Evolutionary conservation across 1,284 basidiomycete species (phyloP).

Genomic region (Flammula alnicola): DNA sequence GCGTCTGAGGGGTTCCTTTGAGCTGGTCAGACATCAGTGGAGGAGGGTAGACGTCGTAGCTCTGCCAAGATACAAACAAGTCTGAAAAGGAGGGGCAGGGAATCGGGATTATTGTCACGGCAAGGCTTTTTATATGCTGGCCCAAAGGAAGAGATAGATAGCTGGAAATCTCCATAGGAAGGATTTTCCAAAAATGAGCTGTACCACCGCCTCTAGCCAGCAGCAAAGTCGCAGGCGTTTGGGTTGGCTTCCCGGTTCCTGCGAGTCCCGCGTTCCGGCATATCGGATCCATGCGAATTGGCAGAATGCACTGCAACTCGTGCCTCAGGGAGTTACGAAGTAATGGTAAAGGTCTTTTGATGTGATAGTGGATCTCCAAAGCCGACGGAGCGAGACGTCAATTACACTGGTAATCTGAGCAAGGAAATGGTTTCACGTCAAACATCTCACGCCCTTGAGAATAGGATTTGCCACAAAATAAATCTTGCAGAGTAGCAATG

Average conservation of each 20-base stretch:
- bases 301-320: slow-evolving; percentile 21
- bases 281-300: slow-evolving; percentile 30
- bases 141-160: slow-evolving; percentile 21
- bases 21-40: slow-evolving; percentile 41
- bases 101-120: slow-evolving; percentile 21
- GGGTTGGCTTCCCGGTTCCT: slow-evolving; percentile 30
- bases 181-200: slow-evolving; percentile 28
- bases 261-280: slow-evolving; percentile 32
- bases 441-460: slow-evolving; percentile 24
- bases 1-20: slow-evolving; percentile 42
- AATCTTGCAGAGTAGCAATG: slow-evolving; percentile 4
- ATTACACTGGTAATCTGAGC: slow-evolving; percentile 15
- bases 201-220: slow-evolving; percentile 29
- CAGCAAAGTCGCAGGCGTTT: slow-evolving; percentile 31
- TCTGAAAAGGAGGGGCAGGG: slow-evolving; percentile 27
- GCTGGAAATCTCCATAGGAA: slow-evolving; percentile 26
- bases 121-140: slow-evolving; percentile 23
- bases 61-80: slow-evolving; percentile 20
- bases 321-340: slow-evolving; percentile 27
- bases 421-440: slow-evolving; percentile 21
- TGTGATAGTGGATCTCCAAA: slow-evolving; percentile 27
- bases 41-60: slow-evolving; percentile 23
- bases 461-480: slow-evolving; percentile 7
- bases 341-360: slow-evolving; percentile 25
- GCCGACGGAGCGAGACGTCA: slow-evolving; percentile 27